Base-by-base conservation (phyloP, 805 yeast genomes). In the Teunomyces pallodes region DNA sequence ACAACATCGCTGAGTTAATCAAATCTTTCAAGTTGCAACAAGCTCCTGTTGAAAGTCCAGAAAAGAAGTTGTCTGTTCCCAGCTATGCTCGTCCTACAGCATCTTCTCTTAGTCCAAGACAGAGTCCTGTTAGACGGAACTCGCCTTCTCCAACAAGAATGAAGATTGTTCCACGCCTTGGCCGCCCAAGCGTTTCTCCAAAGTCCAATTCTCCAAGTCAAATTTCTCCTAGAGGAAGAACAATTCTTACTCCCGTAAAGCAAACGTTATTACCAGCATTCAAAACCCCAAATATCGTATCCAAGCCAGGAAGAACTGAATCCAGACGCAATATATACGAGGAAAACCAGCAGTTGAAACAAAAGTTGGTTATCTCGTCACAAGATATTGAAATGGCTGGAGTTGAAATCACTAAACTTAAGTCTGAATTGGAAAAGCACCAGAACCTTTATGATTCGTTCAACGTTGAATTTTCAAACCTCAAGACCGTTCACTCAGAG, bases 51-150 rank as follows among this genome's bases (percentile, higher is more conserved):
- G n/a, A 39, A 17, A 36, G 49, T 17, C 35, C 44, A 8, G 13
- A 26, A 24, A 39, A 13, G 9, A 47, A 28, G 6, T 9, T 14
- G 12, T 30, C 33, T 3, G 39, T 31, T n/a, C 54, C 49, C n/a
- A 40, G 45, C 35, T 69, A 69, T 43, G 70, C 73, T 8, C 58
- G 58, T 45, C 70, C 74, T 4, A 69, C 74, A 0, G 48, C 52
- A 5, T 49, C 68, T 3, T 69, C 70, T 2, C 35, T 43, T 9
- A 50, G 52, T 30, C 61, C 63, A 9, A 36, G 38, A 30, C 32
- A 48, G 14, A 35, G 42, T 6, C 29, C 45, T 3, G 20, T 43
- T 9, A 45, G 24, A 47, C 42, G 30, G 27, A 44, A 31, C 3
- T 43, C 46, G 8, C 45, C 47, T 29, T 46, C 52, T 24, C 54